Conservation (phyloP, 2,329 filamentous ascomycete genomes). For the Huntiella decipiens region DNA sequence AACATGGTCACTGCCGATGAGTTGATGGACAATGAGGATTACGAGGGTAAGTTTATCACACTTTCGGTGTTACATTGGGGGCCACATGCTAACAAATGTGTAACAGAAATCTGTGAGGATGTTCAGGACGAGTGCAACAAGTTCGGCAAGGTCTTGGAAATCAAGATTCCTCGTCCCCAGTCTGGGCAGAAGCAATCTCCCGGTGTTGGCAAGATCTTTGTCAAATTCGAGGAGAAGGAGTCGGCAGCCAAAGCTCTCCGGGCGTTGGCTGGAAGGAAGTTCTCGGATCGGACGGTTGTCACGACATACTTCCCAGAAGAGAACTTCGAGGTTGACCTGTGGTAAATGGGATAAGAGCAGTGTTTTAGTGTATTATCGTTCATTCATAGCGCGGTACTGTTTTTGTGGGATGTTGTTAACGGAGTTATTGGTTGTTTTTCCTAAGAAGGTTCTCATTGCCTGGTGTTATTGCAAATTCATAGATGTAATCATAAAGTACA, state of each 20-base stretch:
- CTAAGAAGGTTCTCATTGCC: not conserved
- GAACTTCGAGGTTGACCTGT: constrained; percentile 82
- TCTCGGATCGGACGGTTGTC: constrained; percentile 88
- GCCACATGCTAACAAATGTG: constrained; percentile 18
- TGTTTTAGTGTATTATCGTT: not conserved
- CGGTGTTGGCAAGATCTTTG: constrained; percentile 92
- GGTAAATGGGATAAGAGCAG: constrained; percentile 31
- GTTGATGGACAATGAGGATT: constrained; percentile 82
- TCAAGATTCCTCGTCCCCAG: constrained; percentile 81
- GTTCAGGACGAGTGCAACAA: constrained; percentile 85
- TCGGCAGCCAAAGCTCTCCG: constrained; percentile 69
- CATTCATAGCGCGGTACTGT: not conserved
- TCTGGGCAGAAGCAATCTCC: constrained; percentile 67
- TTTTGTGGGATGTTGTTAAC: constrained; percentile 2
- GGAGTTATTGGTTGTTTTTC: constrained; percentile 1
- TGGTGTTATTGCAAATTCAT: too few relatives aligned
- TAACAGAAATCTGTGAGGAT: constrained; percentile 82
- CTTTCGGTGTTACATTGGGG: not conserved
- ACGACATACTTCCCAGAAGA: constrained; percentile 96
- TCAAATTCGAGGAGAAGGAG: constrained; percentile 71
- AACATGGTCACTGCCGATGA: constrained; percentile 99
- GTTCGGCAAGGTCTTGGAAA: constrained; percentile 64
- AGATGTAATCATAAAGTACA: too few relatives aligned
- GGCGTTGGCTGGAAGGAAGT: constrained; percentile 86
- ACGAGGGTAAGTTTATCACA: constrained; percentile 50